Evolutionary conservation across 257 asterid genomes (phyloP).

Genomic region (Scutellaria galericulata): DNA sequence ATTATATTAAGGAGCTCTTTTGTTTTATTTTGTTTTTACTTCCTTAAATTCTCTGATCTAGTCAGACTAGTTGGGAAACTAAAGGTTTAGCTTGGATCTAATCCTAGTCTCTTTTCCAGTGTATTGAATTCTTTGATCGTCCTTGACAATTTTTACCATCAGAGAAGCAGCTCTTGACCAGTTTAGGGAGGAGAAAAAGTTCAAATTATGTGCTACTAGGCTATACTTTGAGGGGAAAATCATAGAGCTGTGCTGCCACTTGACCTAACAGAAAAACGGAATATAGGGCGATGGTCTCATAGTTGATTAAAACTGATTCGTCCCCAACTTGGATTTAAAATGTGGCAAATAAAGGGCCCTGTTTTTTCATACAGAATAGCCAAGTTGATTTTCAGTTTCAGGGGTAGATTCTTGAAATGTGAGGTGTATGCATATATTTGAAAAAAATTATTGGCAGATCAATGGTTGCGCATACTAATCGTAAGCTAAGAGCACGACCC

Average conservation of each 20-base stretch:
- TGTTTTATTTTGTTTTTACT: too few relatives aligned
- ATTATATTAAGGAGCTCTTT: too few relatives aligned
- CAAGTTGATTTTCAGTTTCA: background rate
- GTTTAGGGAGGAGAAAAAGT: background rate
- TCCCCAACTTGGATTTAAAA: background rate
- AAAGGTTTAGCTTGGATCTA: background rate
- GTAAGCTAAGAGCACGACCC: background rate
- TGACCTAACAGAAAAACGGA: background rate
- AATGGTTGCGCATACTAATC: background rate
- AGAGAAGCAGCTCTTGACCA: background rate
- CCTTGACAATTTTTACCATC: background rate
- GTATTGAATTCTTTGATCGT: background rate
- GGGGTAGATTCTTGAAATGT: background rate
- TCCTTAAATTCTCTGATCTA: too few relatives aligned
- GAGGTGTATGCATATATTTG: background rate
- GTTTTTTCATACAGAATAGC: background rate
- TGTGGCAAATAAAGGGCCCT: background rate
- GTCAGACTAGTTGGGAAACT: background rate
- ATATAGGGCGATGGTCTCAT: background rate
- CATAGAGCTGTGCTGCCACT: slow-evolving; percentile 4
- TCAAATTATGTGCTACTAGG: background rate
- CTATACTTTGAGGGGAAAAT: background rate
- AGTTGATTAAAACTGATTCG: background rate
- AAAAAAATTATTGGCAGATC: background rate
- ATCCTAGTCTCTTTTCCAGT: background rate